Evolutionary conservation across 2,329 filamentous ascomycete species (phyloP).

Genomic region (Aspergillus chevalieri): DNA sequence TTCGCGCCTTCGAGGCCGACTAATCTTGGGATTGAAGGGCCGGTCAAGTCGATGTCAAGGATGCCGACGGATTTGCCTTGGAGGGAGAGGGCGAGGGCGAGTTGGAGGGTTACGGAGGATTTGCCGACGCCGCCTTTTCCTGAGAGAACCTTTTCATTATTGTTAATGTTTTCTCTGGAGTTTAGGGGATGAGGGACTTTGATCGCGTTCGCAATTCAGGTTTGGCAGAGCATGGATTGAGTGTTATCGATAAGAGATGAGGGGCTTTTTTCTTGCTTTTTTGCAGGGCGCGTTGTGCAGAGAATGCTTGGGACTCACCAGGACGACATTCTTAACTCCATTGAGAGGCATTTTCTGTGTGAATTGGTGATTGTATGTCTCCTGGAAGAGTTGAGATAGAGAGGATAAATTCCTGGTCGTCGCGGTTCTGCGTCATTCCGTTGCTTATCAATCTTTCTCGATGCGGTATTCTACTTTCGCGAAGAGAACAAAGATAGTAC

Average conservation of each 20-base stretch:
- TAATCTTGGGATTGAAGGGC: slow-evolving; percentile 91
- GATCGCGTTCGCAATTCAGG: neutral
- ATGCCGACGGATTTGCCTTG: slow-evolving; percentile 87
- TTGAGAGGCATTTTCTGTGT: slow-evolving; percentile 32
- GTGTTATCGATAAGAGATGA: slow-evolving; percentile 37
- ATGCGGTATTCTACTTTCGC: too few relatives aligned
- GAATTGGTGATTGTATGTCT: neutral
- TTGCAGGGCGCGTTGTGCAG: neutral
- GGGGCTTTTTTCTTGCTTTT: slow-evolving; percentile 5
- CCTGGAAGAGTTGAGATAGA: neutral
- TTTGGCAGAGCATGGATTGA: neutral
- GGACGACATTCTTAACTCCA: slow-evolving; percentile 39
- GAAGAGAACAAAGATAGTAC: neutral
- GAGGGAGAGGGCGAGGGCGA: slow-evolving; percentile 80
- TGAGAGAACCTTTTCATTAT: slow-evolving; percentile 59
- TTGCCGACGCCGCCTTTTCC: slow-evolving; percentile 98
- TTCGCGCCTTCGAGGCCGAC: slow-evolving; percentile 84
- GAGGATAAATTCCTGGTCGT: neutral
- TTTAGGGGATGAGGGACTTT: too few relatives aligned
- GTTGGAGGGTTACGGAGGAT: slow-evolving; percentile 93
- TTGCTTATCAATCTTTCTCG: slow-evolving; percentile 18
- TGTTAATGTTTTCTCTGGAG: neutral
- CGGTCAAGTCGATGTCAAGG: slow-evolving; percentile 92
- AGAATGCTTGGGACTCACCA: slow-evolving; percentile 24
- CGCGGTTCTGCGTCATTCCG: slow-evolving; percentile 19